Evolutionary conservation across 192 early-diverging fungal species (phyloP), one percentile per base, ranked within the genome.

Genomic region (Pilobolus umbonatus): DNA sequence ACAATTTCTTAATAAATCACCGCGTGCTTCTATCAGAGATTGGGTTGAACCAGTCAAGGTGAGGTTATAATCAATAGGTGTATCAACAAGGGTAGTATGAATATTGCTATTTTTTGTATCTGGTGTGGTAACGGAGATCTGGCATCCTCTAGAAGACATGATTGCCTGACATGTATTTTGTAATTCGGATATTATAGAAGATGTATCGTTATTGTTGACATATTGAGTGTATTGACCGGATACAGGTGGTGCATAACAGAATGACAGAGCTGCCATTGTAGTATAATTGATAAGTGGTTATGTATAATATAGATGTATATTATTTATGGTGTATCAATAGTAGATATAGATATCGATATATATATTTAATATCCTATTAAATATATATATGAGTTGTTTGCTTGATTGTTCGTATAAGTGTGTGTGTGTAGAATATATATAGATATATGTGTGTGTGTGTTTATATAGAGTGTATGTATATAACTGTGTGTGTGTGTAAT

Each of bases 51-150:
- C 75, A 64, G 57, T 55, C 9, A 77, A 62, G 36, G 78, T 71
- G 55, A 80, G 59, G 53, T 72, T 80, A 56, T 76, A 80, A 38
- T 68, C 75, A 7, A 65, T 72, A 44, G 71, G 66, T 28, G 67
- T 68, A n/a, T 66, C 71, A 38, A 67, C 65, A n/a, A n/a, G n/a
- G n/a, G n/a, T n/a, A 55, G 68, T 62, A 48, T 67, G 65, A 25
- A 25, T 25, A 29, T 32, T 25, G 25, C 52, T 35, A 11, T 42
- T 49, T 44, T 48, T 32, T 39, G 60, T n/a, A 40, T 49, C 38
- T 54, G 53, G 43, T 35, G 45, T 14, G 39, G 48, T 30, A 17
- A 71, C 15, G n/a, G 39, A 25, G 12, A 62, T 60, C 46, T 71
- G 68, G 35, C 68, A 71, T 28, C 52, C 26, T 35, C 57, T 48